These are phyloP conservation scores for Phytopythium ostracodes DNA, from an alignment of 352 stramenopile genomes.

Conservation along the genomic window DNA sequence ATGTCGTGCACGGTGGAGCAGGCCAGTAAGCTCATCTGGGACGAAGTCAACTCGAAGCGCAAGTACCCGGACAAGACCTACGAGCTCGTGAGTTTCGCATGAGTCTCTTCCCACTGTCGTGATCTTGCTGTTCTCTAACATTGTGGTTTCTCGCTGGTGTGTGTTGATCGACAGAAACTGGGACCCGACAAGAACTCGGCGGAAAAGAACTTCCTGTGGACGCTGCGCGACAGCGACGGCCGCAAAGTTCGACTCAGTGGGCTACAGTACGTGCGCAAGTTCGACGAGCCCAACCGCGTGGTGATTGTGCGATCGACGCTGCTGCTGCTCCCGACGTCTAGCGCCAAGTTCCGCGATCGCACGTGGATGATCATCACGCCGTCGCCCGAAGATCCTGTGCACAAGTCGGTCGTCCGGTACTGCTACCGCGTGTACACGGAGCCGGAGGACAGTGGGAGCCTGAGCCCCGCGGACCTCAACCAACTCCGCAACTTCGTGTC, in stretches of 20 bases:
- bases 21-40: slow-evolving; percentile 20
- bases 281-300: slow-evolving; percentile 20
- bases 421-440: slow-evolving; percentile 32
- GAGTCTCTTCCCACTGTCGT: too few relatives aligned
- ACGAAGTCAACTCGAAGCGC: slow-evolving; percentile 3
- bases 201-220: slow-evolving; percentile 21
- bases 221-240: slow-evolving; percentile 6
- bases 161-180: not conserved
- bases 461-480: slow-evolving; percentile 7
- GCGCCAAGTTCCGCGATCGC: slow-evolving; percentile 20
- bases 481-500: slow-evolving; percentile 9
- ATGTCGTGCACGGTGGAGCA: slow-evolving; percentile 16
- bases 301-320: slow-evolving; percentile 21
- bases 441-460: slow-evolving; percentile 6
- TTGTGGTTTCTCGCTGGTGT: not conserved
- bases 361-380: slow-evolving; percentile 33
- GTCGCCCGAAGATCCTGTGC: slow-evolving; percentile 19
- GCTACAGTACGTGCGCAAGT: slow-evolving; percentile 21
- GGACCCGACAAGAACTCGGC: slow-evolving; percentile 9
- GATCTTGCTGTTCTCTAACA: not conserved
- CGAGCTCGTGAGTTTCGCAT: not conserved
- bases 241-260: slow-evolving; percentile 11
- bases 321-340: slow-evolving; percentile 17
- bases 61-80: slow-evolving; percentile 20
- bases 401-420: slow-evolving; percentile 20